Evolutionary conservation across 768 basidiomycete species (phyloP), one percentile per base, ranked within the genome.

Genomic region (Galerina marginata): DNA sequence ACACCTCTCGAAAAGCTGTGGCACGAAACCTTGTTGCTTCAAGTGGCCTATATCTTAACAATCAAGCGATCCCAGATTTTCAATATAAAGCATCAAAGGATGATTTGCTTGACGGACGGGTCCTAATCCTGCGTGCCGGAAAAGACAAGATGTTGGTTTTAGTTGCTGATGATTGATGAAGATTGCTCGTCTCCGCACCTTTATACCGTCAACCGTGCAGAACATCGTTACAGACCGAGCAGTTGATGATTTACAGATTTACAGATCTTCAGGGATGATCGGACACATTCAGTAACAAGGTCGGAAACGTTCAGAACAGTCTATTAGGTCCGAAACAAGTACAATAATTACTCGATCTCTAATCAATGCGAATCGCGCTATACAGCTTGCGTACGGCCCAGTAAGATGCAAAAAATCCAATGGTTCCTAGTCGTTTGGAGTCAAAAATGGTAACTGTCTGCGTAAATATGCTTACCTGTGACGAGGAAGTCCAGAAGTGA

Each of bases 381-480:
- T 98, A 98, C 58, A 98, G 74, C 74, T 80, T 85, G 61, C 91
- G 82, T 43, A 97, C 85, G n/a, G 92, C 93, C 89, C 92, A 96
- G 66, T 95, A 96, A 4, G 90, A 86, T 20, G 94, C 91, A 42
- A 95, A 79, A 80, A 95, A 97, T 9, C 95, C 95, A 65, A 97
- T 93, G 10, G 93, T 91, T 40, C 93, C 93, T 89, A 68, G 16
- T 10, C 37, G n/a, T n/a, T 55, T 57, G 49, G 50, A 44, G 45
- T 20, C 61, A 61, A 33, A 61, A 33, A 43, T 23, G 38, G 23
- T 55, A 15, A 42, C 15, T 11, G 10, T 20, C 14, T 5, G 36
- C 16, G 38, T 58, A 33, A 43, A 37, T 10, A 48, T 58, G 67
- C 84, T 49, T 72, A 88, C 95, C 95, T 56, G 93, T 94, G 56